Base-by-base conservation (phyloP, 331 rosid genomes). In the Erythrophleum ivorense region DNA sequence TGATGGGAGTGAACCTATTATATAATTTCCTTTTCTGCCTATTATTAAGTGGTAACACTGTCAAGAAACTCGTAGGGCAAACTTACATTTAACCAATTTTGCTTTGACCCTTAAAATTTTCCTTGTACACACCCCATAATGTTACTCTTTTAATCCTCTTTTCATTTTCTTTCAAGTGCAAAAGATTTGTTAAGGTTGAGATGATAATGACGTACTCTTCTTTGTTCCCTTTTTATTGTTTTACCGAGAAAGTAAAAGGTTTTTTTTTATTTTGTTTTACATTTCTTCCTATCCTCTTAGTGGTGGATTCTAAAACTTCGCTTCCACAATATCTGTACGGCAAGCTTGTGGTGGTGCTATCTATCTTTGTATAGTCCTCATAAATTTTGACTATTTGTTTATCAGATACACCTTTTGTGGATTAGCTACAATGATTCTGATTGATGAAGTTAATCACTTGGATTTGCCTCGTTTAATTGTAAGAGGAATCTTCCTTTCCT, bases 401-500 rank as follows among this genome's bases (percentile, higher is more conserved):
- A 52, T 86, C 79, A 95, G 98, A 91, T 95, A 95, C 84, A 89
- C 99, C 80, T 95, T 85, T 78, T 95, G 98, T 79, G 99, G 99
- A 62, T 85, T 95, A 67, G 99, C 99, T 83, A 66, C 97, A 40
- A 89, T 95, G 99, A 87, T 95, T 89, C 86, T 95, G 86, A 93
- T 95, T 78, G 85, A 88, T 77, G 96, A 93, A 87, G 93, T 85
- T 73, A 83, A 90, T 87, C 96, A 90, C 81, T 86, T 95, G 92
- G 97, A 95, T 85, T 90, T 93, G 86, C 82, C 90, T 66, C 86
- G 88, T 48, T 81, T 95, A 86, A 72, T 83, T 83, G 98, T 95
- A 90, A 91, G 98, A 75, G 46, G 74, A 48, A 41, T 57, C 73
- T 75, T 83, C 67, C 34, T 81, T 75, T 81, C 57, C 48, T 82